phyloP scores from a whole-genome alignment of 805 yeast genomes.

The Yamadazyma scolyti region DNA sequence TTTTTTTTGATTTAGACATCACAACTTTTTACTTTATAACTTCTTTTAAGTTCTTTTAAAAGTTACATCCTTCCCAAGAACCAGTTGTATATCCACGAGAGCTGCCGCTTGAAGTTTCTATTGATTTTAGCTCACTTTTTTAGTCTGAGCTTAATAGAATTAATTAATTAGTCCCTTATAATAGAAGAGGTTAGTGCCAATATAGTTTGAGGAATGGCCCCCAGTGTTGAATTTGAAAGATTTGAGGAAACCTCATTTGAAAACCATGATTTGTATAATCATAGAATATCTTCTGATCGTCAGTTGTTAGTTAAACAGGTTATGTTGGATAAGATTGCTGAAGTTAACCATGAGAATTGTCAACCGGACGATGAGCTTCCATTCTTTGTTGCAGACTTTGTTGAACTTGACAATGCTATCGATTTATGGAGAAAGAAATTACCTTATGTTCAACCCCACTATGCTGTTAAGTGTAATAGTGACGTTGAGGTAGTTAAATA shows the following conservation, averaged over 20 bases:
- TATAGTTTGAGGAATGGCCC: conserved; percentile 17
- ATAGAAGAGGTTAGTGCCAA: conserved; percentile 3
- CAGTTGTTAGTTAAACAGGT: conserved; percentile 5
- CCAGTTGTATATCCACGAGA: conserved; percentile 24
- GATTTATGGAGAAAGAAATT: conserved; percentile 60
- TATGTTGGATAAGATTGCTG: conserved; percentile 3
- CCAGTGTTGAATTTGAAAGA: conserved; percentile 12
- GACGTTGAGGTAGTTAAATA: conserved; percentile 54
- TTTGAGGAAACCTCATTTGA: conserved; percentile 6
- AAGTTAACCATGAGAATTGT: conserved; percentile 55
- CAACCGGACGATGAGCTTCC: conserved; percentile 79
- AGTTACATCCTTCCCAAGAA: conserved; percentile 3
- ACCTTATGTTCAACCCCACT: conserved; percentile 80
- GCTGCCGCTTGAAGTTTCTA: conserved; percentile 42
- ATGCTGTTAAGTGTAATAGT: conserved; percentile 94
- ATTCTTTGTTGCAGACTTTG: conserved; percentile 84
- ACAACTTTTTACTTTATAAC: too few relatives aligned
- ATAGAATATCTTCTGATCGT: too few relatives aligned
- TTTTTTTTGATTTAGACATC: too few relatives aligned
- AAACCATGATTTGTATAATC: too few relatives aligned
- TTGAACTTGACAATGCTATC: conserved; percentile 60
- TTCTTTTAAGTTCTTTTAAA: conserved; percentile 1
- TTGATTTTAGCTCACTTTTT: conserved; percentile 26
- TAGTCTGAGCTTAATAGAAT: conserved; percentile 23
- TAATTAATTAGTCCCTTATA: conserved; percentile 8